Conservation (phyloP, 257 asterid species). For the Knoxia roxburghii region DNA sequence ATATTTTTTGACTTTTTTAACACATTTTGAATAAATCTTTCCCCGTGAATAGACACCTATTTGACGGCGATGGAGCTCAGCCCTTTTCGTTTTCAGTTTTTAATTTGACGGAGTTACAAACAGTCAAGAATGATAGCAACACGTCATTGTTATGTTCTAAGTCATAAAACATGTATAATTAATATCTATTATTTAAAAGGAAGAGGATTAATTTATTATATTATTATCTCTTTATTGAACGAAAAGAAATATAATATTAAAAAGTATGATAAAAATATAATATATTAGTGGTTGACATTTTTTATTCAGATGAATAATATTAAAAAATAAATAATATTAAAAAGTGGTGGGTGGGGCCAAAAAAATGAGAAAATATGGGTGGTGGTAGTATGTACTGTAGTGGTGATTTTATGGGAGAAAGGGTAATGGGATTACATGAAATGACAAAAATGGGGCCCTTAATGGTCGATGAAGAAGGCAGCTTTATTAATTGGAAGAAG, state of each 20-base stretch:
- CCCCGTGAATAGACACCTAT: not conserved
- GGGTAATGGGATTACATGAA: conserved; percentile 19
- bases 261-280: too few species aligned
- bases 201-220: not conserved
- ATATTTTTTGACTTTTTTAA: too few species aligned
- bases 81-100: too few species aligned
- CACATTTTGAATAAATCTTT: too few species aligned
- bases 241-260: too few species aligned
- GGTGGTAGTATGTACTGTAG: not conserved
- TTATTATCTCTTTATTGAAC: not conserved
- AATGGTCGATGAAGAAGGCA: conserved; percentile 10
- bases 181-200: too few species aligned
- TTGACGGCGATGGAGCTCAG: not conserved
- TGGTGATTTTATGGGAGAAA: too few species aligned
- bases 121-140: not conserved
- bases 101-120: not conserved
- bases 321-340: too few species aligned
- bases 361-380: not conserved
- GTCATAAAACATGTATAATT: too few species aligned
- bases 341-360: conserved; percentile 2
- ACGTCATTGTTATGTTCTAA: not conserved
- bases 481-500: too few species aligned
- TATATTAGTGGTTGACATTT: too few species aligned
- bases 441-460: conserved; percentile 17
- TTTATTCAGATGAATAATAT: too few species aligned